Evolutionary conservation across 768 basidiomycete genomes (phyloP), one percentile per base, ranked within the genome.

Genomic region (Hirschioporus abietinus): DNA sequence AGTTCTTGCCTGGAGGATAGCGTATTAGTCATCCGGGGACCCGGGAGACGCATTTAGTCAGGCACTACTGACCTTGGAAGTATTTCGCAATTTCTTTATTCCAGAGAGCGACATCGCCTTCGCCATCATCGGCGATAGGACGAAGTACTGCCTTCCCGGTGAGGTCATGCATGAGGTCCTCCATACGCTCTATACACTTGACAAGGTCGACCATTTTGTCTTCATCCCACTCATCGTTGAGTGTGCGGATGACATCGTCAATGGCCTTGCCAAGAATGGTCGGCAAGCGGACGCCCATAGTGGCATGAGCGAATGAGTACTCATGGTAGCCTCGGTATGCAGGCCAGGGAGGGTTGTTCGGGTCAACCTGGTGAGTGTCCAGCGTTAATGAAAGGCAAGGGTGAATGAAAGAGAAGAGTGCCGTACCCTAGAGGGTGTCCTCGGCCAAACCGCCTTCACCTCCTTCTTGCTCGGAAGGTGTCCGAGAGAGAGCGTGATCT

Each of bases 211-310:
- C 79, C 71, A 97, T 86, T 60, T 81, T 82, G 69, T 97, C 94
- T 75, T 96, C 95, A 25, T 86, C 81, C 58, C 86, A 90, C 77
- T 93, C 84, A 7, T 90, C 88, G 78, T 97, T 96, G 71, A 97
- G 85, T 27, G 95, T 97, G 71, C 88, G 86, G 65, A 90, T 91
- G 9, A 89, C 83, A 74, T 98, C 96, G 72, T 96, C 95, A 72
- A 97, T 95, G 15, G 92, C 96, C 79, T 97, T 98, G 70, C 94
- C 93, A 62, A 97, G 82, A 69, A 98, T 98, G 57, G 96, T 96
- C 1, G 96, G 96, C 26, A 97, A 86, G 61, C 96, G 89, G n/a
- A 91, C 88, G 68, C 93, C 92, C 95, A 97, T 97, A 3, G 95
- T 96, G 35, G 94, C 96, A 78, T 96, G 87, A 52, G 89, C 90